Evolutionary conservation across 306 rosid species (phyloP).

Genomic region (Cicer arietinum): DNA sequence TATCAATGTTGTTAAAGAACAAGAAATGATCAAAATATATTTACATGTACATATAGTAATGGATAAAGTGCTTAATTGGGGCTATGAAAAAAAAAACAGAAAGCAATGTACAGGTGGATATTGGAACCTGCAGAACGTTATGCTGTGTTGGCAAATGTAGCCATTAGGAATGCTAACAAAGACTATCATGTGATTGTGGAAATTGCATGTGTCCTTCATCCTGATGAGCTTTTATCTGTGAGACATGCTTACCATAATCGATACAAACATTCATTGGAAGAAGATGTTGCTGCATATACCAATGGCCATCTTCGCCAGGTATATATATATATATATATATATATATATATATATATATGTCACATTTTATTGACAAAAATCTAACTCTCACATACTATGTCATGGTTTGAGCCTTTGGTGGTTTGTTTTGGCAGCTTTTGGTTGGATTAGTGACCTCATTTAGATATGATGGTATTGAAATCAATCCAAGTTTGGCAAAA

Average conservation of each 20-base stretch:
- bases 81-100: slow-evolving; percentile 13
- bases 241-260: slow-evolving; percentile 74
- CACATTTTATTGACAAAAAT: neutral
- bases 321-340: neutral
- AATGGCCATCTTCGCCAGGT: slow-evolving; percentile 69
- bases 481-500: slow-evolving; percentile 52
- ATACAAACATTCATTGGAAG: slow-evolving; percentile 78
- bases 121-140: slow-evolving; percentile 41
- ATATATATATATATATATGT: slow-evolving; percentile 5
- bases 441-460: slow-evolving; percentile 59
- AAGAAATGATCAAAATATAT: neutral
- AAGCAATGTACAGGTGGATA: slow-evolving; percentile 41
- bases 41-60: neutral
- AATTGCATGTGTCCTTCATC: slow-evolving; percentile 52
- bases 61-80: neutral
- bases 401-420: neutral
- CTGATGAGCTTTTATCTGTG: slow-evolving; percentile 68
- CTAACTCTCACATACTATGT: neutral
- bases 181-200: slow-evolving; percentile 65
- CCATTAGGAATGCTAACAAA: slow-evolving; percentile 16
- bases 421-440: slow-evolving; percentile 54
- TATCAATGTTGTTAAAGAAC: neutral
- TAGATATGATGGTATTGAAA: slow-evolving; percentile 53
- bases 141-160: slow-evolving; percentile 42
- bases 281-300: slow-evolving; percentile 74